Evolutionary conservation across 805 yeast species (phyloP).

Genomic region (Isabelozyma rhagii): DNA sequence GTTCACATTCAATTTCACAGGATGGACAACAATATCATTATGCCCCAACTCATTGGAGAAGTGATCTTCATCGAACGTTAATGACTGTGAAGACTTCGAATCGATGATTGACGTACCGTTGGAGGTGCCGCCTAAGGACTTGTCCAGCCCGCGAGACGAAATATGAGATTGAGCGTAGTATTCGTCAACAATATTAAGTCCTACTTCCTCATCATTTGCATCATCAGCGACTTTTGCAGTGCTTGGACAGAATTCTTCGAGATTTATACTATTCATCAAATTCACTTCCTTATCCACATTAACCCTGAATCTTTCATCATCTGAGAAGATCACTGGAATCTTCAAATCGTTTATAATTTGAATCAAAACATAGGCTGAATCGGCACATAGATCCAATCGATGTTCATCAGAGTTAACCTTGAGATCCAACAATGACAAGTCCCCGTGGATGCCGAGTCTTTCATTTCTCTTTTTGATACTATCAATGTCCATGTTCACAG

Average conservation of each 20-base stretch:
- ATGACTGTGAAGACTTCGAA: slow-evolving; percentile 2
- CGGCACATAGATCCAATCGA: slow-evolving; percentile 69
- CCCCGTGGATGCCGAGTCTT: slow-evolving; percentile 16
- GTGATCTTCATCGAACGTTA: slow-evolving; percentile 24
- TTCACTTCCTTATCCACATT: slow-evolving; percentile 30
- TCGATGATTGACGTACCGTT: neutral
- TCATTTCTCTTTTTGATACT: slow-evolving; percentile 13
- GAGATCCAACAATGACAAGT: slow-evolving; percentile 35
- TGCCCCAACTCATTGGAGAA: slow-evolving; percentile 8
- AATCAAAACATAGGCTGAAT: slow-evolving; percentile 69
- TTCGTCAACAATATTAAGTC: slow-evolving; percentile 15
- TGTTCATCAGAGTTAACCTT: slow-evolving; percentile 48
- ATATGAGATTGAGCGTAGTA: slow-evolving; percentile 7
- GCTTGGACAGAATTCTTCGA: slow-evolving; percentile 18
- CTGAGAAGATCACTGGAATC: slow-evolving; percentile 58
- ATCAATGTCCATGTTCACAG: slow-evolving; percentile 22
- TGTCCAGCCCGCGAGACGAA: neutral
- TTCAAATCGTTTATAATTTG: slow-evolving; percentile 72
- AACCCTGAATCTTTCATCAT: slow-evolving; percentile 56
- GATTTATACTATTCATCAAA: slow-evolving; percentile 40
- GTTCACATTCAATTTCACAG: slow-evolving; percentile 27
- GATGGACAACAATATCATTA: slow-evolving; percentile 9
- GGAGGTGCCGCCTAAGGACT: neutral
- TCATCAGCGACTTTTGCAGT: neutral
- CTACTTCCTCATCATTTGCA: neutral